Evolutionary conservation across 257 asterid species (phyloP).

Genomic region (Ajuga chamaepitys): DNA sequence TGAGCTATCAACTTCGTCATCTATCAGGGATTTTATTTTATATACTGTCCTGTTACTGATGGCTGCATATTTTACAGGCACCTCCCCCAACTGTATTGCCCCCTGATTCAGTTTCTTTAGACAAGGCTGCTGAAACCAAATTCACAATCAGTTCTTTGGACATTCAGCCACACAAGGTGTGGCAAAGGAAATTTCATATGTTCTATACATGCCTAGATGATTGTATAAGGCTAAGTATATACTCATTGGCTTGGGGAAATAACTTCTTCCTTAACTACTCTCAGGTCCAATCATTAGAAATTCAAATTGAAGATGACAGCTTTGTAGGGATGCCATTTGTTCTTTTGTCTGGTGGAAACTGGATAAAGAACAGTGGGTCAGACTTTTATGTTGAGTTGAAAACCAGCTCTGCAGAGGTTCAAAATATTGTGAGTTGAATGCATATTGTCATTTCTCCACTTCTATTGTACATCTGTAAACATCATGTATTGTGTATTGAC

Average conservation of each 20-base stretch:
- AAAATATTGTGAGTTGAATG: conserved; percentile 38
- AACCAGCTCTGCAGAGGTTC: conserved; percentile 30
- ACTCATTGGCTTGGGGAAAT: background rate
- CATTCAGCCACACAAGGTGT: conserved; percentile 47
- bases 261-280: conserved; percentile 20
- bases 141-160: conserved; percentile 38
- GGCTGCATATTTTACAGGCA: conserved; percentile 37
- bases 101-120: conserved; percentile 64
- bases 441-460: conserved; percentile 6
- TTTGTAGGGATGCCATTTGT: conserved; percentile 97
- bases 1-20: too few species aligned
- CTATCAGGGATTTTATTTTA: background rate
- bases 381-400: conserved; percentile 75
- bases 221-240: background rate
- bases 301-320: conserved; percentile 54
- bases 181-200: conserved; percentile 8
- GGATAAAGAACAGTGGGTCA: conserved; percentile 77
- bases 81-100: conserved; percentile 78
- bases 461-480: background rate
- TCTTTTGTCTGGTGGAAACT: conserved; percentile 63
- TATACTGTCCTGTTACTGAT: background rate
- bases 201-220: conserved; percentile 9
- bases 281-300: conserved; percentile 83
- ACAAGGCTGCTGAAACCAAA: conserved; percentile 61
- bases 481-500: conserved; percentile 6